Percentiles rank a stretch among this genome's conserved stretches.
phyloP scores from a whole-genome alignment of 148 eudicot species.

The Fagopyrum esculentum region DNA sequence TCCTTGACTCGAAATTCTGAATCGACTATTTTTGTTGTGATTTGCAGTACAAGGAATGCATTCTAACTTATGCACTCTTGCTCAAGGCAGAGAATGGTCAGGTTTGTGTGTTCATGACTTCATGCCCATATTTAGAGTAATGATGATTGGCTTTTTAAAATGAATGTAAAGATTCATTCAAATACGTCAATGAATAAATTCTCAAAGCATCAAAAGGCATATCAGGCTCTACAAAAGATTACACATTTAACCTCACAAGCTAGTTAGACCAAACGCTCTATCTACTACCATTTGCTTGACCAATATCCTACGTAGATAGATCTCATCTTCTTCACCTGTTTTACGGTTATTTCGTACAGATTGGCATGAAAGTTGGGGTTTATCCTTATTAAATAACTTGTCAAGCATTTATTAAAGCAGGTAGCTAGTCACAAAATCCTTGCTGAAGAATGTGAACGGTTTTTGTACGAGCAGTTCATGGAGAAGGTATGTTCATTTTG shows the following conservation, averaged over 20 bases:
- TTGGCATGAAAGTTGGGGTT: background rate
- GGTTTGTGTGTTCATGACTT: conserved; percentile 32
- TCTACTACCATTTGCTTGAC: too few species aligned
- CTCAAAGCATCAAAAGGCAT: too few species aligned
- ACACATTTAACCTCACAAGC: too few species aligned
- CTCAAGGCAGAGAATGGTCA: conserved; percentile 50
- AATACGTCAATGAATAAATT: too few species aligned
- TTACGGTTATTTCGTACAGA: background rate
- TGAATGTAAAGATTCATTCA: background rate
- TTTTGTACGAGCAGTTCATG: conserved; percentile 45
- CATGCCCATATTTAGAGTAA: background rate
- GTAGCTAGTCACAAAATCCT: conserved; percentile 32
- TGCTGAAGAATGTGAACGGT: conserved; percentile 66
- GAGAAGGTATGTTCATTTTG: conserved; percentile 49
- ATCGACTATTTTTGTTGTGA: conserved; percentile 7
- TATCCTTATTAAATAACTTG: background rate
- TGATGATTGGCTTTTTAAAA: background rate
- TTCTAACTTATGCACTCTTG: conserved; percentile 73
- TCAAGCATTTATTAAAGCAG: conserved; percentile 27
- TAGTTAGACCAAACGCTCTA: too few species aligned
- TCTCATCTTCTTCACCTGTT: background rate
- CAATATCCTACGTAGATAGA: too few species aligned
- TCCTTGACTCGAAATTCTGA: background rate
- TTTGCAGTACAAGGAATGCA: conserved; percentile 87
- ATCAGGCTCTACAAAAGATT: too few species aligned